Conservation (phyloP, 2,329 filamentous ascomycete species). For the Metarhizium anisopliae region DNA sequence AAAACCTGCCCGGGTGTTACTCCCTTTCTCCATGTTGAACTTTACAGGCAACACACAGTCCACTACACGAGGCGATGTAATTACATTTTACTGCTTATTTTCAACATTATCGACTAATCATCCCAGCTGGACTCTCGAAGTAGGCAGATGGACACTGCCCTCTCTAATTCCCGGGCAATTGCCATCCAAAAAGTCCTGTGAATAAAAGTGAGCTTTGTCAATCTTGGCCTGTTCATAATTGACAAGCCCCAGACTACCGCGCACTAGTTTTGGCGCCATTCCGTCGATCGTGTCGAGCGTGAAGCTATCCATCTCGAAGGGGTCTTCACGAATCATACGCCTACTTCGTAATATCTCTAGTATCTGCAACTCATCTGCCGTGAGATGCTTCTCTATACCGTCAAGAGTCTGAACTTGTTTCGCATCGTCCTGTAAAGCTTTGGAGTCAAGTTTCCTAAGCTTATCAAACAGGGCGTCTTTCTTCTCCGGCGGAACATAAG, state of each 20-base stretch:
- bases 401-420: background rate
- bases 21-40: too few relatives aligned
- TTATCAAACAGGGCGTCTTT: constrained; percentile 11
- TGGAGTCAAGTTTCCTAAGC: constrained; percentile 6
- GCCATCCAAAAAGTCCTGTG: constrained; percentile 1
- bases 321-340: constrained; percentile 10
- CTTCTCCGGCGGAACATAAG: constrained; percentile 8
- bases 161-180: constrained; percentile 1
- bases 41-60: too few relatives aligned
- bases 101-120: background rate
- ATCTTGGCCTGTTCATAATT: background rate
- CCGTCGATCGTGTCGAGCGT: constrained; percentile 10
- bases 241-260: constrained; percentile 8
- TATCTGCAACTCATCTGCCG: constrained; percentile 7
- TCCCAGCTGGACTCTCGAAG: background rate
- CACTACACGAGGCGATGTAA: too few relatives aligned
- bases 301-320: constrained; percentile 10
- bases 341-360: constrained; percentile 7
- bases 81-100: too few relatives aligned
- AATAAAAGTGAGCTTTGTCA: constrained; percentile 2
- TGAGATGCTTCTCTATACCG: constrained; percentile 1
- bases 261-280: constrained; percentile 6
- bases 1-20: too few relatives aligned
- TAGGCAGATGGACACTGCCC: background rate
- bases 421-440: background rate